A percentile compares a stretch with the other conserved stretches of the same genome.
Conservation (phyloP, 2,329 filamentous ascomycete genomes). For the Colletotrichum musae region DNA sequence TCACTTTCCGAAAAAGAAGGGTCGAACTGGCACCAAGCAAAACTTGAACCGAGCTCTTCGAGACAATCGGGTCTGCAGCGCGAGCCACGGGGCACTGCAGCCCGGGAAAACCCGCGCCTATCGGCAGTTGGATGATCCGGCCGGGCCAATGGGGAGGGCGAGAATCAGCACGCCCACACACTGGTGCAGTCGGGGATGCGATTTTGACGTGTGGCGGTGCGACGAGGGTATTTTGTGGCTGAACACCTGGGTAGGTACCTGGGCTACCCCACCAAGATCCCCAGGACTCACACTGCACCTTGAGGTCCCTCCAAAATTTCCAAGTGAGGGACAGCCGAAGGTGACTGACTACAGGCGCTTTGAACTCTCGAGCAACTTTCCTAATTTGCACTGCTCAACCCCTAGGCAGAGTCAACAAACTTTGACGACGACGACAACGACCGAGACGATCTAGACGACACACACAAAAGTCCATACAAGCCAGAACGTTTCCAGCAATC, state of each 20-base stretch:
- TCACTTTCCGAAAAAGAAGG: constrained; percentile 42
- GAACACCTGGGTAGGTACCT: neutral
- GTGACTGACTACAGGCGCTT: constrained; percentile 14
- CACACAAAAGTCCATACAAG: neutral
- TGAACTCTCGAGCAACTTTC: neutral
- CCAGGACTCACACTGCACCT: constrained; percentile 5
- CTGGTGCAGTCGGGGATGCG: neutral
- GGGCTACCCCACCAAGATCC: constrained; percentile 29
- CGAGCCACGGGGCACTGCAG: constrained; percentile 36
- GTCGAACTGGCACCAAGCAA: constrained; percentile 39
- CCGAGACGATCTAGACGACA: neutral
- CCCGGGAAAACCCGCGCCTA: constrained; percentile 43
- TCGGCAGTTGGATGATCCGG: constrained; percentile 15
- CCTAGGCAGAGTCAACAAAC: too few species aligned
- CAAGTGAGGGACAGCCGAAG: constrained; percentile 10
- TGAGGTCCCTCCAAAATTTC: constrained; percentile 39
- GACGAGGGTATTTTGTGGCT: constrained; percentile 25
- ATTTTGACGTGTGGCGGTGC: constrained; percentile 23
- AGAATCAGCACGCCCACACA: constrained; percentile 24
- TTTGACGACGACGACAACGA: too few species aligned
- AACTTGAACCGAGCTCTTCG: constrained; percentile 43
- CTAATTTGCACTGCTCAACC: too few species aligned
- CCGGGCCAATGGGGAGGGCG: constrained; percentile 23
- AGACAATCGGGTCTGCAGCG: constrained; percentile 42
- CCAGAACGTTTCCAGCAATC: too few species aligned